A percentile compares a stretch with the other conserved stretches of the same genome.
These are phyloP conservation scores for Fusarium dimerum DNA, from an alignment of 2,329 filamentous ascomycete genomes.

Conservation along the genomic window DNA sequence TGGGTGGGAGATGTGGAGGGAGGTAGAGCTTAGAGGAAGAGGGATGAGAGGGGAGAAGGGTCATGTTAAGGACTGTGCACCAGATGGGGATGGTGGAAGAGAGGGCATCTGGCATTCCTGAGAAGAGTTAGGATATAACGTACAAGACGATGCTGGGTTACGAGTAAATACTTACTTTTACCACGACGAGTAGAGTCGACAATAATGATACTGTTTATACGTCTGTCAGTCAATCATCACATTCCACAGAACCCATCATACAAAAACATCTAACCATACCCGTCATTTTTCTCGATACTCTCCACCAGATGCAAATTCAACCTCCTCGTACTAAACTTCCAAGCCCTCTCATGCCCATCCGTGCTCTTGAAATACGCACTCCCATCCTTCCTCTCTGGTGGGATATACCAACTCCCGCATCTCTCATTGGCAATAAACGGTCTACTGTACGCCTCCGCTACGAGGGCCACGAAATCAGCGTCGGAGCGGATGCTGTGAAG, in stretches of 20 bases:
- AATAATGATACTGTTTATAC: conserved; percentile 71
- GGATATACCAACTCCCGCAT: conserved; percentile 94
- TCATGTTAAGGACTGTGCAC: conserved; percentile 82
- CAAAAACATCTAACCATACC: too few species aligned
- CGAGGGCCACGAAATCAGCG: conserved; percentile 68
- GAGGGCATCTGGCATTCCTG: conserved; percentile 88
- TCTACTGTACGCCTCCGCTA: conserved; percentile 56
- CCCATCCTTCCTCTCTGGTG: conserved; percentile 61
- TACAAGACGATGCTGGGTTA: neutral
- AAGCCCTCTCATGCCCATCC: conserved; percentile 88
- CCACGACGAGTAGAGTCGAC: conserved; percentile 92
- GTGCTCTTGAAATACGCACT: conserved; percentile 98
- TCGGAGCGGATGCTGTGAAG: conserved; percentile 78
- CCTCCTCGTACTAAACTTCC: conserved; percentile 83
- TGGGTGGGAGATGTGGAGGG: conserved; percentile 70
- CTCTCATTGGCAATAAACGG: conserved; percentile 90
- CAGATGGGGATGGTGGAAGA: conserved; percentile 94
- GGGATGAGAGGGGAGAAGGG: conserved; percentile 66
- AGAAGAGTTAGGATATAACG: conserved; percentile 1
- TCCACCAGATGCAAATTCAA: conserved; percentile 82
- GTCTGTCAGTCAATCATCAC: conserved; percentile 1
- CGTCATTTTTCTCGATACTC: conserved; percentile 65
- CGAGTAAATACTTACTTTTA: conserved; percentile 62
- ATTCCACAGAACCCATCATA: neutral
- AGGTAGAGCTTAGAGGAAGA: conserved; percentile 61